Evolutionary conservation across 495 filamentous ascomycete genomes (phyloP).

Genomic region (Astrocystis sublimbata): DNA sequence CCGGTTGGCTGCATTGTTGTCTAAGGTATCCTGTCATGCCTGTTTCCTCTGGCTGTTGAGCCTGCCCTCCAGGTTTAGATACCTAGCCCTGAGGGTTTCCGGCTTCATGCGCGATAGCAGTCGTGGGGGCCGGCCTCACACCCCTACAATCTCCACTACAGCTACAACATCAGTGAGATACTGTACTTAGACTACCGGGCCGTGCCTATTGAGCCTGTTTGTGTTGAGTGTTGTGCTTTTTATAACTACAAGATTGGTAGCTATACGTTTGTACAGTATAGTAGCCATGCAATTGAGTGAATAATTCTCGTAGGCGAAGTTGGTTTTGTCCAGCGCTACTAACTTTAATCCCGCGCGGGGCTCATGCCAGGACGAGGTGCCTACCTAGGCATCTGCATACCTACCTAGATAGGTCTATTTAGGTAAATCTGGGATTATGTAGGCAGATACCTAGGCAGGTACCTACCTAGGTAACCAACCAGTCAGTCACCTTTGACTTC

Average conservation of each 20-base stretch:
- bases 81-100: no score
- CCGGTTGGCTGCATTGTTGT: not conserved
- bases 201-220: no score
- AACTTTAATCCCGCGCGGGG: not conserved
- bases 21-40: not conserved
- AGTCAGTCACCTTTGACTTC: not conserved
- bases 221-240: not conserved
- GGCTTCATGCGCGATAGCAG: no score
- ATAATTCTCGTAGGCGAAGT: not conserved
- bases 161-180: no score
- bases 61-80: no score
- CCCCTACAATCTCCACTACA: conserved; percentile 7
- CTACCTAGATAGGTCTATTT: no score
- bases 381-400: not conserved
- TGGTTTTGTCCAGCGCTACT: not conserved
- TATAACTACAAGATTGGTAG: not conserved
- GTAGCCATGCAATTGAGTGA: not conserved
- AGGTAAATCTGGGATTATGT: no score
- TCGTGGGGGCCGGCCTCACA: not conserved
- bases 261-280: not conserved
- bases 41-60: no score
- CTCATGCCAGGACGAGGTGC: not conserved
- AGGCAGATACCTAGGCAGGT: not conserved
- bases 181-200: no score
- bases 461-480: not conserved